Evolutionary conservation across 1,284 basidiomycete species (phyloP).

Genomic region (Cystobasidium slooffiae): DNA sequence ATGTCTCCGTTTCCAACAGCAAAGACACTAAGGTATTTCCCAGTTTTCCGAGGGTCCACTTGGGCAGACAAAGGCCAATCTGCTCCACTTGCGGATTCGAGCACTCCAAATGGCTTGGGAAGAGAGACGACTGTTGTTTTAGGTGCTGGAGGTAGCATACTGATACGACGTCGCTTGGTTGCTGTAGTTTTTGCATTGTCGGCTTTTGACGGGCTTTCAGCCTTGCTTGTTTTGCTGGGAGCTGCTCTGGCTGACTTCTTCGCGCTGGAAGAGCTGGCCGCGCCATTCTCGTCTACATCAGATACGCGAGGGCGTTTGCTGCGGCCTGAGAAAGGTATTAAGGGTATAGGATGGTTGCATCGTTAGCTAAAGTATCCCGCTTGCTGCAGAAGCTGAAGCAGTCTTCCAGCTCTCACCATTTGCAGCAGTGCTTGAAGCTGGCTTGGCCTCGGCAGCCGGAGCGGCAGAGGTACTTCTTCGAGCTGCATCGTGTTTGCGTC

Average conservation of each 20-base stretch:
- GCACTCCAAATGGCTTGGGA: constrained; percentile 22
- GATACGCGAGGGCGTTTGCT: constrained; percentile 40
- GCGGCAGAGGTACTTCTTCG: constrained; percentile 25
- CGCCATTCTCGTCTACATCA: constrained; percentile 29
- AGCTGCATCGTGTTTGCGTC: background rate
- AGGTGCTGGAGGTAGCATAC: constrained; percentile 20
- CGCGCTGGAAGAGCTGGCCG: constrained; percentile 7
- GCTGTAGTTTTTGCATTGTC: background rate
- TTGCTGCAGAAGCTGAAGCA: background rate
- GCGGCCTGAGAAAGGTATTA: background rate
- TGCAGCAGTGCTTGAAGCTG: constrained; percentile 10
- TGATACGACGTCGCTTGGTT: constrained; percentile 26
- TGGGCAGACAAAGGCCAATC: constrained; percentile 24
- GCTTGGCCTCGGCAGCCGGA: constrained; percentile 15
- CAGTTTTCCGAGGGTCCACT: constrained; percentile 36
- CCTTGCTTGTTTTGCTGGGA: constrained; percentile 7
- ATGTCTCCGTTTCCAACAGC: constrained; percentile 83
- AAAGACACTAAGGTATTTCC: constrained; percentile 65
- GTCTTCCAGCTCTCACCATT: background rate
- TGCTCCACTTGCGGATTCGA: constrained; percentile 15
- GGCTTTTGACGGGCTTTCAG: constrained; percentile 18
- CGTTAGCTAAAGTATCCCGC: background rate
- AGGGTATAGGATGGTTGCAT: background rate
- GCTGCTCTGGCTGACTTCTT: constrained; percentile 1
- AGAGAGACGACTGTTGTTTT: constrained; percentile 20